Percentiles rank a stretch among this genome's conserved stretches.
These are phyloP conservation scores for Nicotiana rustica DNA, from an alignment of 305 asterid species.

Conservation along the genomic window DNA sequence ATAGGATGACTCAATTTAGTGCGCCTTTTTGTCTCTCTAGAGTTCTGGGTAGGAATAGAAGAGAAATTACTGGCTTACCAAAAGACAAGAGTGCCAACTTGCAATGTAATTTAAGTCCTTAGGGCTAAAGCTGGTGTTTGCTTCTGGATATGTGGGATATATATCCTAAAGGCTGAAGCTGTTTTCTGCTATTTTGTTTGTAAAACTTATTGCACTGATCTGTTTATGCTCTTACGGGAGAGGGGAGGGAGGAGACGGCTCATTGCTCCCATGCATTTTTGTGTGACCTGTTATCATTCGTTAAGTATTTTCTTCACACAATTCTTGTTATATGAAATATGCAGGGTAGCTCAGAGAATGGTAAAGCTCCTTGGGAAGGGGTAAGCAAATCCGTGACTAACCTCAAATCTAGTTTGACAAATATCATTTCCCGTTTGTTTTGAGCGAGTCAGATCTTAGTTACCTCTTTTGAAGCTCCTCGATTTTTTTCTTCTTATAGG, in stretches of 20 bases:
- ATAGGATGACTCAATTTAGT: conserved; percentile 1
- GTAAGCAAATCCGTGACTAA: conserved; percentile 36
- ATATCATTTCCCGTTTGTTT: not conserved
- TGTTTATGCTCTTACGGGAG: not conserved
- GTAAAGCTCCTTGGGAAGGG: conserved; percentile 59
- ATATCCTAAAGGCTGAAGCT: not conserved
- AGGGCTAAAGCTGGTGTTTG: conserved; percentile 2
- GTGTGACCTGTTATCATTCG: not conserved
- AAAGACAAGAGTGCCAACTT: conserved; percentile 11
- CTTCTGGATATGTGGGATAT: not conserved
- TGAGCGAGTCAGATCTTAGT: not conserved
- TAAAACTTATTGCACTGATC: not conserved
- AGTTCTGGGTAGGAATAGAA: not conserved
- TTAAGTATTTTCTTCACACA: not conserved
- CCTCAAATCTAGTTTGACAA: conserved; percentile 9
- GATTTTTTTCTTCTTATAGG: conserved; percentile 44
- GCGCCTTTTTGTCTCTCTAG: not conserved
- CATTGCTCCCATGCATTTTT: not conserved
- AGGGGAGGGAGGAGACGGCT: not conserved
- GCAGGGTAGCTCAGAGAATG: conserved; percentile 52
- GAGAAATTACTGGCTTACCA: not conserved
- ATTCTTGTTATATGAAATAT: conserved; percentile 3
- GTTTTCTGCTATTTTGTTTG: not conserved
- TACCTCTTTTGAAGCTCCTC: not conserved
- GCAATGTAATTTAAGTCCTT: not conserved